Evolutionary conservation across 2,329 filamentous ascomycete species (phyloP), one percentile per base, ranked within the genome.

Genomic region (Epicoccum nigrum): DNA sequence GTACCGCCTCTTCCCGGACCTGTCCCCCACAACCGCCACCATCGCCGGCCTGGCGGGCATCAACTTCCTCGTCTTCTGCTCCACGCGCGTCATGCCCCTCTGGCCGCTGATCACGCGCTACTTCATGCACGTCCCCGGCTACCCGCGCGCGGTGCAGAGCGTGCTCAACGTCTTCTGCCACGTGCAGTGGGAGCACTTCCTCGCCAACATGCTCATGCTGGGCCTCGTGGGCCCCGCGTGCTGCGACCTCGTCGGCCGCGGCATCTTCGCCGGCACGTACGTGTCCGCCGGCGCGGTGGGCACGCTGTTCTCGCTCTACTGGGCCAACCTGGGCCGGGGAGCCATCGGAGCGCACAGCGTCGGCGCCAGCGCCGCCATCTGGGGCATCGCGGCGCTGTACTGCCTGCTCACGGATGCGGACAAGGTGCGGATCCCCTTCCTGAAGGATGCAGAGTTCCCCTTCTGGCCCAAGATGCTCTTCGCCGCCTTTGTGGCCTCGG

Each of bases 111-210:
- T 91, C 59, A 92, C 90, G 73, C 83, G 79, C 56, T 87, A 87
- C 75, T 69, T 72, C 57, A 69, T 68, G 62, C 65, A 71, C 45
- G 60, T 67, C 7, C 70, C 69, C 9, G 69, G 84, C 6, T 85
- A 85, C 43, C 87, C 89, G 7, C 81, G 81, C 55, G 81, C 87
- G 4, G 51, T 84, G 16, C 81, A 82, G 56, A 71, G 89, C 55
- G 64, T 93, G 21, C 83, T 84, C 27, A 83, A 84, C 59, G 76
- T 83, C 41, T 89, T 92, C 75, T 88, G 86, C 16, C 90, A 94
- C 74, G 83, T 88, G 45, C 74, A 72, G 3, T 58, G 85, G 15
- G 64, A 71, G 38, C 90, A 94, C 49, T 47, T 73, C 2, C 16
- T 78, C 19, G 67, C 79, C 33, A 93, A 93, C 73, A 85, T 89